Evolutionary conservation across 257 asterid genomes (phyloP).

Genomic region (Solanum etuberosum): DNA sequence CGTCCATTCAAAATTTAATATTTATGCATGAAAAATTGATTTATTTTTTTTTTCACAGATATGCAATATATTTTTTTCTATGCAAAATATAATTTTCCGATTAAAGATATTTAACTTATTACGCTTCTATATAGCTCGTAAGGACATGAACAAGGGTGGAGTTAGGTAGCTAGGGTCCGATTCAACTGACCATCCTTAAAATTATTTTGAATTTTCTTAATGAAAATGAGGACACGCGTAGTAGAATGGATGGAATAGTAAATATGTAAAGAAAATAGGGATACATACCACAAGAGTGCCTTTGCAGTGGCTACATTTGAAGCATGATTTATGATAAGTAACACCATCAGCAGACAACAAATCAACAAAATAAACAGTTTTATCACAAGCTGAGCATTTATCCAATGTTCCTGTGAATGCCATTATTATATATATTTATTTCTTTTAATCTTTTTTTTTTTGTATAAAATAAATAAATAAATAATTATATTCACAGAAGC

Average conservation of each 20-base stretch:
- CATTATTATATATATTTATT: neutral
- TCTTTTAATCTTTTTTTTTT: neutral
- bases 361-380: conserved; percentile 47
- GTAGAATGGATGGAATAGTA: neutral
- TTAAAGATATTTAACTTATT: neutral
- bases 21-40: neutral
- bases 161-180: neutral
- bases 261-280: neutral
- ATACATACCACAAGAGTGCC: conserved; percentile 65
- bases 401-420: conserved; percentile 48
- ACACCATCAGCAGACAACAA: conserved; percentile 50
- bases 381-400: conserved; percentile 52
- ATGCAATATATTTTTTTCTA: neutral
- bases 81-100: rapidly evolving
- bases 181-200: rapidly evolving
- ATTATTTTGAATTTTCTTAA: no score
- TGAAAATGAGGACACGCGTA: no score
- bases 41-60: neutral
- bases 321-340: conserved; percentile 43
- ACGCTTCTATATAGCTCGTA: neutral
- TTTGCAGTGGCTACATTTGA: conserved; percentile 67
- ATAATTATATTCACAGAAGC: neutral
- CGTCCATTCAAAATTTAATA: neutral
- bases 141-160: neutral
- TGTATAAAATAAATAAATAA: neutral